Conservation (phyloP, 2,329 filamentous ascomycete species). For the Colletotrichum karsti region DNA sequence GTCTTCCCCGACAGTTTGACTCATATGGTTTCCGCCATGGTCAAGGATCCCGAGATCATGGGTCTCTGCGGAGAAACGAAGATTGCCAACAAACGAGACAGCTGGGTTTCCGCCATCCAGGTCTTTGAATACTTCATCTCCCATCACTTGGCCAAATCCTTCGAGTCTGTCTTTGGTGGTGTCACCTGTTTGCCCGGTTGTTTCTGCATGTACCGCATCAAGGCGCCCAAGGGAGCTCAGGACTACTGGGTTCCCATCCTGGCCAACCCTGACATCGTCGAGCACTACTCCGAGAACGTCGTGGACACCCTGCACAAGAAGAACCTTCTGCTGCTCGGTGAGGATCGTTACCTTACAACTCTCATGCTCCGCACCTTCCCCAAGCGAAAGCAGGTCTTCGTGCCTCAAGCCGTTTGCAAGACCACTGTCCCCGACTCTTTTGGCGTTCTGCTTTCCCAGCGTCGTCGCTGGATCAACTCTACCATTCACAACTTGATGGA, state of each 20-base stretch:
- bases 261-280: slow-evolving; percentile 97
- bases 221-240: slow-evolving; percentile 95
- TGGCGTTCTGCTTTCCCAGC: slow-evolving; percentile 90
- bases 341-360: slow-evolving; percentile 95
- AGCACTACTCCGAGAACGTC: slow-evolving; percentile 99
- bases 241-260: slow-evolving; percentile 99
- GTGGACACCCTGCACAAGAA: slow-evolving; percentile 99
- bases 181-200: slow-evolving; percentile 98
- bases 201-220: slow-evolving; percentile 99
- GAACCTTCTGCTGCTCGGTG: slow-evolving; percentile 89
- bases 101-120: slow-evolving; percentile 97
- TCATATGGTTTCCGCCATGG: slow-evolving; percentile 99
- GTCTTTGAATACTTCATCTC: slow-evolving; percentile 99
- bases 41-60: slow-evolving; percentile 99
- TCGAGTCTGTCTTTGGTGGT: slow-evolving; percentile 98
- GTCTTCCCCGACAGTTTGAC: slow-evolving; percentile 98
- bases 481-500: slow-evolving; percentile 99
- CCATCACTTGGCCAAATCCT: slow-evolving; percentile 95
- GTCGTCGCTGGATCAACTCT: slow-evolving; percentile 98
- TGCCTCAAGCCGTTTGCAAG: slow-evolving; percentile 98
- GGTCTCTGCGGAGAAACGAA: slow-evolving; percentile 98
- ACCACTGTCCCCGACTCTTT: slow-evolving; percentile 95
- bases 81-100: slow-evolving; percentile 96
- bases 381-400: slow-evolving; percentile 98
- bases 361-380: slow-evolving; percentile 99